Evolutionary conservation across 345 rosid species (phyloP).

Genomic region (Euphorbia tirucalli): DNA sequence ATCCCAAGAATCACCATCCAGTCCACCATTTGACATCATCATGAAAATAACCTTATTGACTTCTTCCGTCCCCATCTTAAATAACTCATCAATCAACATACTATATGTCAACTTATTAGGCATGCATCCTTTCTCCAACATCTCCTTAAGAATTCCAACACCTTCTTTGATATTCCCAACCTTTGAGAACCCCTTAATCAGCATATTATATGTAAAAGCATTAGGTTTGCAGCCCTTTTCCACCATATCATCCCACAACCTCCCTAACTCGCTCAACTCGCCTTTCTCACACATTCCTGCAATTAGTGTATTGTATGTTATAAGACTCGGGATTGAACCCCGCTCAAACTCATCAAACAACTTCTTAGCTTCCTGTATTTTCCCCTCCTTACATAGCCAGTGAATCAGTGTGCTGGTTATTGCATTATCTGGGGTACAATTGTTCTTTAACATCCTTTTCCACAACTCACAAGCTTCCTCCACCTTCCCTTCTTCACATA

Average conservation of each 20-base stretch:
- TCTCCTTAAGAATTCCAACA: slow-evolving; percentile 61
- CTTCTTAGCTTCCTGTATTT: slow-evolving; percentile 64
- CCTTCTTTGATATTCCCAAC: slow-evolving; percentile 74
- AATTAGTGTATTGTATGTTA: slow-evolving; percentile 76
- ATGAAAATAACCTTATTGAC: slow-evolving; percentile 42
- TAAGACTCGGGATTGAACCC: slow-evolving; percentile 64
- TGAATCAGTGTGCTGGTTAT: slow-evolving; percentile 74
- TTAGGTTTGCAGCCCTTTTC: slow-evolving; percentile 74
- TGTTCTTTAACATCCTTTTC: slow-evolving; percentile 67
- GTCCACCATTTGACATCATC: slow-evolving; percentile 47
- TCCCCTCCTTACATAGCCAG: slow-evolving; percentile 83
- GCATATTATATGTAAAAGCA: slow-evolving; percentile 67
- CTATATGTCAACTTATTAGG: slow-evolving; percentile 58
- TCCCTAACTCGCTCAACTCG: slow-evolving; percentile 66
- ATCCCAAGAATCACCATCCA: slow-evolving; percentile 59
- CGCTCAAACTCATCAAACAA: slow-evolving; percentile 73
- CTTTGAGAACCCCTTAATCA: slow-evolving; percentile 67
- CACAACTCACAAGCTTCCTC: slow-evolving; percentile 69
- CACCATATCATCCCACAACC: slow-evolving; percentile 87
- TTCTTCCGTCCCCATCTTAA: slow-evolving; percentile 43
- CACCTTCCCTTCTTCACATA: slow-evolving; percentile 68
- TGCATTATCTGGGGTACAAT: slow-evolving; percentile 74
- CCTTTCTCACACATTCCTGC: slow-evolving; percentile 79
- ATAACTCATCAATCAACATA: slow-evolving; percentile 51
- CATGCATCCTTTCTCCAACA: slow-evolving; percentile 64